Evolutionary conservation across 192 early-diverging fungal genomes (phyloP), one percentile per base, ranked within the genome.

Genomic region (Oehlia diaphana): DNA sequence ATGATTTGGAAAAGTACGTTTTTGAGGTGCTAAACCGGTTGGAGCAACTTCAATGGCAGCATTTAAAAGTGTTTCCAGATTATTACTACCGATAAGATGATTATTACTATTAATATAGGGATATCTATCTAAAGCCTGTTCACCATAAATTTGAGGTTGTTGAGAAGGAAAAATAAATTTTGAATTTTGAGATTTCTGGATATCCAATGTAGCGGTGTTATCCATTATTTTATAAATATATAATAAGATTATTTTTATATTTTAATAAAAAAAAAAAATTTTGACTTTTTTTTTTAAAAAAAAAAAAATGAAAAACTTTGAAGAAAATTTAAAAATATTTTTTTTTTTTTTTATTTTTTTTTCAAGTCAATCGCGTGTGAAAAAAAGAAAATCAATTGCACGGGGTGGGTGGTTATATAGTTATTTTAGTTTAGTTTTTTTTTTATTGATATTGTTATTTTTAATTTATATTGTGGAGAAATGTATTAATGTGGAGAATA

Each of bases 91-190:
- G 39, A 42, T 42, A 42, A 78, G 13, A 63, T 78, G 13, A 63
- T 78, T 78, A 68, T 49, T 77, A 37, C 44, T 68, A 31, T n/a
- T 44, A 68, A 66, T 68, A 33, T 39, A 68, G 21, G 63, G 26
- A 49, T 78, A 78, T 49, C 44, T 62, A 0, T 78, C 76, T 31
- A 78, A 78, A 21, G 76, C 63, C 33, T 78, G 76, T 65, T 78
- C 76, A 28, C 65, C 76, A 58, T 78, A 78, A 31, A 78, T 78
- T 35, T 78, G 76, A 68, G 76, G 76, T 78, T 78, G 76, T 66
- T 77, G 76, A 67, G 74, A 37, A 63, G 64, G 26, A 21, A 78
- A 69, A 78, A 47, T 49, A 47, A 31, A 66, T 35, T 78, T 78
- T 35, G 61, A 31, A 58, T 66, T 78, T 78, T 23, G 64, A 16